Evolutionary conservation across 2,329 filamentous ascomycete genomes (phyloP), one percentile per base, ranked within the genome.

Genomic region (Hypoxylon sp.): DNA sequence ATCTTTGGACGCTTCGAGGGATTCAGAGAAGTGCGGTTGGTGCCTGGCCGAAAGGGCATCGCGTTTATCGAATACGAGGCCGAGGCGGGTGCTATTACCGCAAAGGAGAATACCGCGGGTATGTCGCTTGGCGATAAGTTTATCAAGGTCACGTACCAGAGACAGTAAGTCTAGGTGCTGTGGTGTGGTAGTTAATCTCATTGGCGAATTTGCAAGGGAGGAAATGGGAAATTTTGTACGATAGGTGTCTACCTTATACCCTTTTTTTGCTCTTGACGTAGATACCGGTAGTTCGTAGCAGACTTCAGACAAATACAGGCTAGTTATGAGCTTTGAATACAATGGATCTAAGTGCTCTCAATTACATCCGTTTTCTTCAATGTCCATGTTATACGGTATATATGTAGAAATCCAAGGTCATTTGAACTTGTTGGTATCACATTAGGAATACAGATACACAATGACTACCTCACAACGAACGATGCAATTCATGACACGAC

Each of bases 41-140:
- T 98, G 50, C 95, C 95, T 5, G 92, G 94, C 31, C 86, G 95
- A 57, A 91, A 89, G 71, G 94, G 94, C 2, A 95, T 99, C 80
- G 96, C 94, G 0, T 99, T 99, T 80, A 94, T 98, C 67, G 96
- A 99, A 81, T 99, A 98, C 82, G 94, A 97, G 76, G 90, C 89
- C 73, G 94, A 98, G 82, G 87, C 91, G 53, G 94, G 93, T 46
- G 95, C 96, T 30, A 97, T 97, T 76, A 91, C 90, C 61, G 96
- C 96, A 17, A 98, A 97, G 86, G 95, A 98, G 85, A 94, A 91
- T 71, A 97, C 94, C 33, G 91, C 93, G 11, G 94, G 94, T 22
- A 95, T 96, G 89, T 85, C 89, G 25, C 84, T 99, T 74, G 92
- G 91, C 59, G 90, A 88, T 73, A 93, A 94, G 82, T 85, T 89